Conservation (phyloP, 352 stramenopile genomes). For the Aphanomyces astaci region DNA sequence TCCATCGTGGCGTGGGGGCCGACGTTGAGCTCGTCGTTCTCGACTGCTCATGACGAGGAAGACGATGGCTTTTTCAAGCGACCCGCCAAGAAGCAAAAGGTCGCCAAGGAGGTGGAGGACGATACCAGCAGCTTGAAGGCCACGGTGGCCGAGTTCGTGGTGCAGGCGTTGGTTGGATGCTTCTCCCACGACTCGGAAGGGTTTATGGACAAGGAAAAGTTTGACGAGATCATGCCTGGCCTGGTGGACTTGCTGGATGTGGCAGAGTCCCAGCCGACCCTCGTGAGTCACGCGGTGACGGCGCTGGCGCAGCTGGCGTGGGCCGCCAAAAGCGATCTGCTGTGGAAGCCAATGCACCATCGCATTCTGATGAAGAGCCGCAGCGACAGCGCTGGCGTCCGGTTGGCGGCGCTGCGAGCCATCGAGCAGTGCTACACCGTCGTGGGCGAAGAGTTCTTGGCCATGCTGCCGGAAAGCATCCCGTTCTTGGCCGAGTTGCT, state of each 20-base stretch:
- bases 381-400: constrained; percentile 46
- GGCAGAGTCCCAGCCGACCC: constrained; percentile 31
- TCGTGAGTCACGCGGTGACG: constrained; percentile 56
- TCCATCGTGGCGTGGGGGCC: constrained; percentile 41
- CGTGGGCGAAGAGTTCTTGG: constrained; percentile 82
- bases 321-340: constrained; percentile 78
- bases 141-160: constrained; percentile 44
- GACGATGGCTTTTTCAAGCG: constrained; percentile 44
- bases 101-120: constrained; percentile 28
- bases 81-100: constrained; percentile 35
- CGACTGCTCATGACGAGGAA: constrained; percentile 22
- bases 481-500: constrained; percentile 84
- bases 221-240: constrained; percentile 60
- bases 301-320: constrained; percentile 73
- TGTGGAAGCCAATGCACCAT: constrained; percentile 87
- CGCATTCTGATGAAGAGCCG: constrained; percentile 83
- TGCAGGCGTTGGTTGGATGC: constrained; percentile 71
- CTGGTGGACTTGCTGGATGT: constrained; percentile 75
- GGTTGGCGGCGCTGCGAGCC: constrained; percentile 66
- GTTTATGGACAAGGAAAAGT: constrained; percentile 83
- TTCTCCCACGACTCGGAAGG: constrained; percentile 80
- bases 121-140: constrained; percentile 28
- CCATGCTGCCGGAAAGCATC: constrained; percentile 85
- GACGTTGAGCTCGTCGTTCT: constrained; percentile 35
- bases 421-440: constrained; percentile 81